Evolutionary conservation across 116 monocot species (phyloP).

Genomic region (Iris pallida): DNA sequence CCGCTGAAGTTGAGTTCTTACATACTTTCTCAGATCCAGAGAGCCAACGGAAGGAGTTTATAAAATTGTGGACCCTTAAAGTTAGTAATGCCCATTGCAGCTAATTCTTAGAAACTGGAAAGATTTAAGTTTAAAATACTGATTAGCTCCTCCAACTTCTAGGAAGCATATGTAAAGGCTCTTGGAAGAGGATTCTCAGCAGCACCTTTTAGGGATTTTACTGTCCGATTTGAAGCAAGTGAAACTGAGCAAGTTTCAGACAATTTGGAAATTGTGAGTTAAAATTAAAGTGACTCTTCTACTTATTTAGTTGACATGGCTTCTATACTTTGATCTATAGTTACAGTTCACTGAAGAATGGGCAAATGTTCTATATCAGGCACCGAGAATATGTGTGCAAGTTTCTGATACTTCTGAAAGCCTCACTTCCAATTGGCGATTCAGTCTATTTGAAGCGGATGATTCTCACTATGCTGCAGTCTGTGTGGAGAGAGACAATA

Average conservation of each 20-base stretch:
- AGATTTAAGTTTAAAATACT: not conserved
- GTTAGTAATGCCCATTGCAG: constrained; percentile 22
- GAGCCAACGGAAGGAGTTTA: constrained; percentile 55
- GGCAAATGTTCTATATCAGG: constrained; percentile 19
- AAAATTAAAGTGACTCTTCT: not conserved
- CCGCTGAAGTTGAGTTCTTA: constrained; percentile 61
- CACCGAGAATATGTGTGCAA: constrained; percentile 29
- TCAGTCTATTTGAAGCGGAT: constrained; percentile 58
- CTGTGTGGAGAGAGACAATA: constrained; percentile 36
- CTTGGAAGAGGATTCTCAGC: constrained; percentile 85
- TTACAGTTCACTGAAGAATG: not conserved
- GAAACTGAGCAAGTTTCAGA: constrained; percentile 8
- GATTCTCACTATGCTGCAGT: constrained; percentile 62
- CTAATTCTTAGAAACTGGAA: not conserved
- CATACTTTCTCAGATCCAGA: constrained; percentile 43
- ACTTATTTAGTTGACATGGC: not conserved
- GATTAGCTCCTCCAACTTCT: constrained; percentile 9
- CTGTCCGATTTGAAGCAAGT: constrained; percentile 32
- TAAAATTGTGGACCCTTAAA: constrained; percentile 91
- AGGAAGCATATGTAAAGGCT: constrained; percentile 96
- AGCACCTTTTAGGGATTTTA: constrained; percentile 79
- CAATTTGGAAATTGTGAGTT: constrained; percentile 1
- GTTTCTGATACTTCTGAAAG: constrained; percentile 25
- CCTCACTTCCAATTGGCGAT: constrained; percentile 63
- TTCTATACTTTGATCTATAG: not conserved